Evolutionary conservation across 2,329 filamentous ascomycete species (phyloP).

Genomic region (Penicillium nordicum): DNA sequence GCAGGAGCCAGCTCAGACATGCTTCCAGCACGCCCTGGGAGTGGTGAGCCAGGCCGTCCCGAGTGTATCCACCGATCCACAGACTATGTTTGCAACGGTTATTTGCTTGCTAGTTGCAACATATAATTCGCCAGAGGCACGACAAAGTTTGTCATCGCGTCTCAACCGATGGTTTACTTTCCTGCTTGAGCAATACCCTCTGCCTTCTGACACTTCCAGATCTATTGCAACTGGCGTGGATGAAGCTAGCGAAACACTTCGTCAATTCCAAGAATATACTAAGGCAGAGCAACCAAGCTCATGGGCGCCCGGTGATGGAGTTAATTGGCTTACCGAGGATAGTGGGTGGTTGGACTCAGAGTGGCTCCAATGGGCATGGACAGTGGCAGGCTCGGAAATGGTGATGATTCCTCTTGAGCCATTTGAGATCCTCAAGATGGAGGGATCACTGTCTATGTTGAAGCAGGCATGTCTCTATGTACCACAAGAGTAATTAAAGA

Average conservation of each 20-base stretch:
- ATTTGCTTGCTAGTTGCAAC: conserved; percentile 34
- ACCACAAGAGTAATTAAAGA: conserved; percentile 24
- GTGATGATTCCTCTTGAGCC: conserved; percentile 37
- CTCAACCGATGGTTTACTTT: conserved; percentile 37
- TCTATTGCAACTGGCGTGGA: conserved; percentile 24
- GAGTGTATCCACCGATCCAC: conserved; percentile 17
- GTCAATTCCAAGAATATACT: conserved; percentile 7
- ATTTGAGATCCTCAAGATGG: conserved; percentile 27
- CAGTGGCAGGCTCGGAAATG: conserved; percentile 40
- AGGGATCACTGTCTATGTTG: conserved; percentile 24
- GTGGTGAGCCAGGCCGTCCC: conserved; percentile 20
- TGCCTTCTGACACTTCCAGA: conserved; percentile 32
- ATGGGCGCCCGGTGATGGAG: conserved; percentile 12
- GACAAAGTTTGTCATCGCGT: conserved; percentile 28
- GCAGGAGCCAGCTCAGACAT: conserved; percentile 23
- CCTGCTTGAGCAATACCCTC: conserved; percentile 34
- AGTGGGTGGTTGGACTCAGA: conserved; percentile 38
- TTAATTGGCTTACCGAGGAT: conserved; percentile 19
- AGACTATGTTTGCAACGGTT: conserved; percentile 28
- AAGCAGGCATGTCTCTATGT: conserved; percentile 39
- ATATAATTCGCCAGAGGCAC: conserved; percentile 17
- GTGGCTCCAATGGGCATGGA: conserved; percentile 45
- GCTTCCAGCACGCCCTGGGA: conserved; percentile 23
- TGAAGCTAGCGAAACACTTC: conserved; percentile 17
- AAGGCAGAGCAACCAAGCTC: conserved; percentile 9